Evolutionary conservation across 2,329 filamentous ascomycete species (phyloP).

Genomic region (Taxawa tesnikishii): DNA sequence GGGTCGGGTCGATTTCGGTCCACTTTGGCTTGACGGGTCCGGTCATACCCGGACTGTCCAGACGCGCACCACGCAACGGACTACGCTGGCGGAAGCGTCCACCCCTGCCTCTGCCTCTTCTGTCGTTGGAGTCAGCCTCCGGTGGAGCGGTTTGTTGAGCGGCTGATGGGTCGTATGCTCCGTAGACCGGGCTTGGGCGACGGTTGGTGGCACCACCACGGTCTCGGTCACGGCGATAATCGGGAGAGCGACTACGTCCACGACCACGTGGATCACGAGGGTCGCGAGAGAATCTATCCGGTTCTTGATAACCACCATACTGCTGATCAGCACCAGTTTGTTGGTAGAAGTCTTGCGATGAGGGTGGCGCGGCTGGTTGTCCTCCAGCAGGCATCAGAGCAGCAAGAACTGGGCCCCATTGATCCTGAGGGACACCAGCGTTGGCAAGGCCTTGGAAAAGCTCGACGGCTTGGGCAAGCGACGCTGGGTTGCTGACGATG

Average conservation of each 20-base stretch:
- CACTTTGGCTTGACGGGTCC: conserved; percentile 46
- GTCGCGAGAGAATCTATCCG: conserved; percentile 1
- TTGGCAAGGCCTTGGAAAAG: conserved; percentile 64
- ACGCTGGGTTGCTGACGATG: conserved; percentile 26
- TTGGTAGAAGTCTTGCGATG: too few species aligned
- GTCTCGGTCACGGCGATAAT: conserved; percentile 53
- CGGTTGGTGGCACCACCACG: conserved; percentile 45
- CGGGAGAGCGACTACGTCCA: conserved; percentile 58
- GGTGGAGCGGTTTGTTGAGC: conserved; percentile 5
- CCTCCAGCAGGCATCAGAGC: conserved; percentile 34
- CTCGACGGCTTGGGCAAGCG: conserved; percentile 58
- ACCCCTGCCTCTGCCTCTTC: conserved; percentile 30
- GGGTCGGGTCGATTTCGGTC: conserved; percentile 63
- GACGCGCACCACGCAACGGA: conserved; percentile 50
- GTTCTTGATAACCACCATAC: conserved; percentile 10
- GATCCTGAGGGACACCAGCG: conserved; percentile 65
- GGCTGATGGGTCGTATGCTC: conserved; percentile 53
- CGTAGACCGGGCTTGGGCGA: conserved; percentile 58
- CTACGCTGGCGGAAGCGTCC: conserved; percentile 77
- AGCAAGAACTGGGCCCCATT: conserved; percentile 51
- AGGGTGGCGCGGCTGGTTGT: conserved; percentile 11
- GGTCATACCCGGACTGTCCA: conserved; percentile 47
- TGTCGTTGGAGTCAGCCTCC: conserved; percentile 10
- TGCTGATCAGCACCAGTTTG: too few species aligned
- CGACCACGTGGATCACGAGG: conserved; percentile 47